Evolutionary conservation across 139 green algal species (phyloP).

Genomic region (Ettlia oleoabundans): DNA sequence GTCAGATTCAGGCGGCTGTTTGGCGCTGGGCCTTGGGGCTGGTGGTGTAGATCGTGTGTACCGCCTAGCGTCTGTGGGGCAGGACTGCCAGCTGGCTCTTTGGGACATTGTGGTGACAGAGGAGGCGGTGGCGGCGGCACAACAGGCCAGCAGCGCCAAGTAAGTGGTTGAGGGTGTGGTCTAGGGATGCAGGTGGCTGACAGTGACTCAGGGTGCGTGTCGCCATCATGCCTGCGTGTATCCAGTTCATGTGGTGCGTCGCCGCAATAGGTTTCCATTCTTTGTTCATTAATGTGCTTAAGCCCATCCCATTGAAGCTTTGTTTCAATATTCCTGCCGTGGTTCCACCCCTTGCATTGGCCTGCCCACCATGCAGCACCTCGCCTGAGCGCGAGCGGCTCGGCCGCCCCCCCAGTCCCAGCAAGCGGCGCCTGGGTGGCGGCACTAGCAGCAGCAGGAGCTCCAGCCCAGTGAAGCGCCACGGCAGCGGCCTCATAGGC

Average conservation of each 20-base stretch:
- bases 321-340: no score
- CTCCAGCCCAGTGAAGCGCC: background rate
- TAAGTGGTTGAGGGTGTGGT: background rate
- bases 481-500: background rate
- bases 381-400: background rate
- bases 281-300: no score
- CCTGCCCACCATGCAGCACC: background rate
- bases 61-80: conserved; percentile 77
- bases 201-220: no score
- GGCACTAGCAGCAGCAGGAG: conserved; percentile 7
- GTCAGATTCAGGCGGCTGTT: background rate
- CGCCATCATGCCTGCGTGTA: no score
- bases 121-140: conserved; percentile 38
- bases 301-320: no score
- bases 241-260: no score
- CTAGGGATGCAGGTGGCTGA: no score
- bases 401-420: background rate
- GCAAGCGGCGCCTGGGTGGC: conserved; percentile 14
- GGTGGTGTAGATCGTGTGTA: conserved; percentile 54
- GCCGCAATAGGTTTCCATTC: no score
- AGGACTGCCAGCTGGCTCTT: conserved; percentile 83
- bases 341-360: background rate
- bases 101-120: conserved; percentile 83
- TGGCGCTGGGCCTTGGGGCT: background rate
- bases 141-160: conserved; percentile 27